Base-by-base conservation (phyloP, 2,329 filamentous ascomycete genomes). In the Monosporascus sp. region DNA sequence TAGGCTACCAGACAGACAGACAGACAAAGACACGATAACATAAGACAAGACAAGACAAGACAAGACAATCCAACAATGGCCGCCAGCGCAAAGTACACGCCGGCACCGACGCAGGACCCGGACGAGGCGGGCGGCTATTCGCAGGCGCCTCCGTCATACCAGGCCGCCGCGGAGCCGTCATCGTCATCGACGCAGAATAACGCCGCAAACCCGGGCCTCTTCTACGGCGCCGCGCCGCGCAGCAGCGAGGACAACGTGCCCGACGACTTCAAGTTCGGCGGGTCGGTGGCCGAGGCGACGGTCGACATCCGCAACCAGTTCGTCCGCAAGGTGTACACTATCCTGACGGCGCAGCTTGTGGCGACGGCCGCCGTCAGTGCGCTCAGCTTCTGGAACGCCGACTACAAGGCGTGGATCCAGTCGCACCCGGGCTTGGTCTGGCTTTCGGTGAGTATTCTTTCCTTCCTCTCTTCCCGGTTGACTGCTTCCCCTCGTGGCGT, bases 251-350 rank as follows among this genome's bases (percentile, higher is more conserved):
- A 97, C 74, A 95, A 97, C 67, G 70, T 97, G 45, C 93, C 93
- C 1, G 93, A 97, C 76, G 93, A 97, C 73, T 97, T 97, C 84
- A 97, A 97, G 89, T 97, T 96, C 68, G 94, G 93, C 63, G 92
- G 91, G 57, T 91, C 87, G 19, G 92, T 97, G 55, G 87, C 92
- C 61, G 94, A 97, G 77, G 93, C 90, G 47, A 96, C 92, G 20
- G 79, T 97, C 68, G 91, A 96, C 66, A 96, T 99, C 69, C 89
- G 93, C 63, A 96, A 97, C 85, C 89, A 94, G 73, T 99, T 97
- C 72, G 81, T 96, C 64, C 87, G 92, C 73, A 97, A 97, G 79
- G 94, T 99, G 68, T 99, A 99, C 76, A 88, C 91, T 55, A 99
- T 99, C 72, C 80, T 99, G 75, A 96, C 94, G n/a, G 85, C 91